phyloP scores from a whole-genome alignment of 768 basidiomycete genomes.

The Amanita rimosa region DNA sequence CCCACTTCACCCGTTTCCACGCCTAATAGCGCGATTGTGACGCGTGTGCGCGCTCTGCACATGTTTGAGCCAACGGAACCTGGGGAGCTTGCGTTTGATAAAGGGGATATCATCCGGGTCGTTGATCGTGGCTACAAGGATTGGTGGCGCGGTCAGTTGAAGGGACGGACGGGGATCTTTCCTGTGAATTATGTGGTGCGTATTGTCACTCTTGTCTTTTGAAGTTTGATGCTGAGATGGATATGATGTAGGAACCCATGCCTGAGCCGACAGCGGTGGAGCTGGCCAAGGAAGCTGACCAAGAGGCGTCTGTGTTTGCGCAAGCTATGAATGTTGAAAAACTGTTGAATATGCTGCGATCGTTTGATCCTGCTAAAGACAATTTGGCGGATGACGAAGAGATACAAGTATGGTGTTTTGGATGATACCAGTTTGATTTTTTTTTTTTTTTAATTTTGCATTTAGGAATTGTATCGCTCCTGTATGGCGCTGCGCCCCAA shows the following conservation, averaged over 20 bases:
- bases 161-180: constrained; percentile 88
- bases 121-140: constrained; percentile 90
- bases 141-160: constrained; percentile 94
- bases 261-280: constrained; percentile 76
- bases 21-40: constrained; percentile 36
- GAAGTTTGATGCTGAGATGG: background rate
- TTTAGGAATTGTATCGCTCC: constrained; percentile 78
- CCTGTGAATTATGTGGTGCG: constrained; percentile 93
- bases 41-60: constrained; percentile 82
- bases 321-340: constrained; percentile 81
- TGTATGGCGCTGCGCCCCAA: constrained; percentile 87
- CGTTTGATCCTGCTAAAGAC: constrained; percentile 65
- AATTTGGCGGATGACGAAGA: constrained; percentile 89
- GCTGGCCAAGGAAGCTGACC: constrained; percentile 70
- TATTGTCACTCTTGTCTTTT: constrained; percentile 7
- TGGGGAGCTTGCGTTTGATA: constrained; percentile 85
- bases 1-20: constrained; percentile 7
- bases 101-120: constrained; percentile 91
- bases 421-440: background rate
- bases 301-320: constrained; percentile 80
- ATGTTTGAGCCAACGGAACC: constrained; percentile 80
- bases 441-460: too few species aligned
- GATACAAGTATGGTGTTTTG: constrained; percentile 44
- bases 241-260: constrained; percentile 52
- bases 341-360: constrained; percentile 61